phyloP scores from a whole-genome alignment of 2,329 filamentous ascomycete species.

The Alternaria ethzedia region DNA sequence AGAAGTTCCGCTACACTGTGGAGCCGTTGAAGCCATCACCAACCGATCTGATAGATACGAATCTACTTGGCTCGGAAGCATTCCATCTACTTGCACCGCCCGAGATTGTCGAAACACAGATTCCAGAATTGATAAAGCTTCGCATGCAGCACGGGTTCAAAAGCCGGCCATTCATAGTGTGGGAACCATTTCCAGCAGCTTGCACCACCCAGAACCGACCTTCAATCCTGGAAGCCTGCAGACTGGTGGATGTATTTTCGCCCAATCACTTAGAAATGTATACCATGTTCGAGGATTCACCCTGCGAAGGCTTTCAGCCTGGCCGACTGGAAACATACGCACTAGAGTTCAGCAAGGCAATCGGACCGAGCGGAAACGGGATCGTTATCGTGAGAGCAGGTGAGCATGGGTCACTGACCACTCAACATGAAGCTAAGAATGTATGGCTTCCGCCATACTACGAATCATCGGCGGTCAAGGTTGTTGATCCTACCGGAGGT shows the following conservation, averaged over 20 bases:
- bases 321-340: not conserved
- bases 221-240: not conserved
- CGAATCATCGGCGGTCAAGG: not conserved
- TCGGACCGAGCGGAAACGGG: not conserved
- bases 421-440: not conserved
- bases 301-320: not conserved
- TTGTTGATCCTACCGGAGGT: not conserved
- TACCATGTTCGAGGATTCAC: not conserved
- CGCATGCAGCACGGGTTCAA: not conserved
- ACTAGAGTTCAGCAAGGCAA: not conserved
- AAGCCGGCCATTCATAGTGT: not conserved
- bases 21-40: not conserved
- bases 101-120: not conserved
- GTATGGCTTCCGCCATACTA: not conserved
- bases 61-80: not conserved
- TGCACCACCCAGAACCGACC: not conserved
- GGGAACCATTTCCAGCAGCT: not conserved
- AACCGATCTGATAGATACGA: not conserved
- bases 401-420: not conserved
- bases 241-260: not conserved
- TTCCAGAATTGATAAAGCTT: not conserved
- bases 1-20: not conserved
- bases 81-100: not conserved
- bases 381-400: not conserved
- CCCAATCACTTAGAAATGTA: not conserved